Conservation (phyloP, 805 yeast species). For the Metschnikowia corniflorae region DNA sequence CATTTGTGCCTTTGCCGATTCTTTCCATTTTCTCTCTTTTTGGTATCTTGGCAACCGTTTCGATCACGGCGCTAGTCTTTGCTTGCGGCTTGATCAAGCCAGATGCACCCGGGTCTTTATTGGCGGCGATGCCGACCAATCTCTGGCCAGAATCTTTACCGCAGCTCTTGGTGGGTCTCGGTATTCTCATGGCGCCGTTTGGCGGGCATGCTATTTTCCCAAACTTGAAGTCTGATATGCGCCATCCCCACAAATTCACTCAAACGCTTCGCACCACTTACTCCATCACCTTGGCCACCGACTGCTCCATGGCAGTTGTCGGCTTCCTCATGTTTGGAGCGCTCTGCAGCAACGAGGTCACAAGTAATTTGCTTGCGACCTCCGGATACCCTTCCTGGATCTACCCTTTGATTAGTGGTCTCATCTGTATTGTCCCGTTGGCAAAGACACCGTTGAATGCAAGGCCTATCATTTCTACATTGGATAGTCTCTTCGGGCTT, state of each 20-base stretch:
- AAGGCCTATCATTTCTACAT: constrained; percentile 72
- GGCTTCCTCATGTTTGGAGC: constrained; percentile 63
- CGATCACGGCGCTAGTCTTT: constrained; percentile 56
- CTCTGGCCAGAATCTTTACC: constrained; percentile 55
- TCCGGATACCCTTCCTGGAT: constrained; percentile 49
- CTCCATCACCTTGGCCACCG: constrained; percentile 55
- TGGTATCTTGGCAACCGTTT: constrained; percentile 69
- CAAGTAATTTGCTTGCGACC: constrained; percentile 44
- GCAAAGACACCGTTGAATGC: constrained; percentile 83
- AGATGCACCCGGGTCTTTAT: constrained; percentile 70
- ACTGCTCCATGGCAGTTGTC: constrained; percentile 58
- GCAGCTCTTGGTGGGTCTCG: constrained; percentile 57
- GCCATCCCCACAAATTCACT: constrained; percentile 55
- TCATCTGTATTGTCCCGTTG: constrained; percentile 78
- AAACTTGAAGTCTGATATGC: constrained; percentile 67
- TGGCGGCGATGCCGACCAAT: constrained; percentile 60
- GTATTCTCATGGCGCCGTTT: constrained; percentile 75
- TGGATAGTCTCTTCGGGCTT: constrained; percentile 51
- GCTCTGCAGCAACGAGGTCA: constrained; percentile 48
- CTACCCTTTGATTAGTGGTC: constrained; percentile 50
- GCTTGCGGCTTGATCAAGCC: constrained; percentile 61
- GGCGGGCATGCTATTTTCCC: constrained; percentile 85
- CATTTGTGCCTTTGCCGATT: constrained; percentile 71
- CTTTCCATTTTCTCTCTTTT: constrained; percentile 64
- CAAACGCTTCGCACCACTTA: constrained; percentile 57